phyloP scores from a whole-genome alignment of 225 moss, liverwort and hornwort species.

The Anthoceros angustus region DNA sequence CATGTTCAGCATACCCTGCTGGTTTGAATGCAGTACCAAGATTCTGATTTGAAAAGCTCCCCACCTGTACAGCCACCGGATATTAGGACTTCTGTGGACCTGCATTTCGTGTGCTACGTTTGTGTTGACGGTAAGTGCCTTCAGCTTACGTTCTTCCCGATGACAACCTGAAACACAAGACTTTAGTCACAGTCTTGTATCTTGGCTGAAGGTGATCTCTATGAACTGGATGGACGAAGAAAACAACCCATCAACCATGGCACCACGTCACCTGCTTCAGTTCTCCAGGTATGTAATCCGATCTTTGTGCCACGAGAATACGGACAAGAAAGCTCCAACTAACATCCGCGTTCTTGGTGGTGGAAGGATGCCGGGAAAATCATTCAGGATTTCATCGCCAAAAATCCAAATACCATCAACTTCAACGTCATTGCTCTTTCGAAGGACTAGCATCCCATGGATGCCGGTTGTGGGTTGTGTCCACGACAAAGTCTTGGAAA shows the following conservation, averaged over 20 bases:
- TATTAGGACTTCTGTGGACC: constrained; percentile 43
- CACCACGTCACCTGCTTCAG: constrained; percentile 32
- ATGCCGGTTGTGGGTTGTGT: too few relatives aligned
- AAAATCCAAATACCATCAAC: constrained; percentile 51
- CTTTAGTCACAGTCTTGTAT: neutral
- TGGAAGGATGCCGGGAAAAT: constrained; percentile 63
- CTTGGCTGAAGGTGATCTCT: constrained; percentile 33
- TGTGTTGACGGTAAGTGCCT: constrained; percentile 41
- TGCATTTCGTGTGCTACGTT: constrained; percentile 73
- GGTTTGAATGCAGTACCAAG: neutral
- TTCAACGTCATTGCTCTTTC: constrained; percentile 66
- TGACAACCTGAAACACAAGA: neutral
- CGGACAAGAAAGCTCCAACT: neutral
- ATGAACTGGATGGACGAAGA: constrained; percentile 70
- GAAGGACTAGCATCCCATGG: constrained; percentile 4
- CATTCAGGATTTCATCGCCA: constrained; percentile 46
- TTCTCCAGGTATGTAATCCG: constrained; percentile 41
- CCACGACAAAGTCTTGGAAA: too few relatives aligned
- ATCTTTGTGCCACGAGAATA: neutral
- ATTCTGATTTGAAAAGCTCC: constrained; percentile 1
- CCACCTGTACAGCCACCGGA: constrained; percentile 49
- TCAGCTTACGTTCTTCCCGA: neutral
- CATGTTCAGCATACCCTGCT: neutral
- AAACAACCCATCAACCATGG: constrained; percentile 52
- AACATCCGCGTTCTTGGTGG: neutral